A percentile compares a stretch with the other conserved stretches of the same genome.
Evolutionary conservation across 129 eudicot species (phyloP).

Genomic region (sunflower (Helianthus annuus)): HanXRQr2.0-SUNRISE NC_035436.2:125857899-125858398

Average conservation of each 20-base stretch:
- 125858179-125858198: no score
- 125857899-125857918: not conserved
- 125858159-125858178: no score
- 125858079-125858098: no score
- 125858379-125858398: not conserved
- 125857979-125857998: not conserved
- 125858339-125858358: not conserved
- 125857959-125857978: not conserved
- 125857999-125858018: not conserved
- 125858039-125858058: not conserved
- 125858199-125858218: no score
- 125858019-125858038: not conserved
- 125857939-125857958: not conserved
- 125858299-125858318: not conserved
- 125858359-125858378: not conserved
- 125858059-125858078: no score
- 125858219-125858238: not conserved
- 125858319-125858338: not conserved
- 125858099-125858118: no score
- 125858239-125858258: no score
- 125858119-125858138: no score
- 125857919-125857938: not conserved
- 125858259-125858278: no score
- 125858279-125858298: no score
- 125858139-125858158: no score